phyloP scores from a whole-genome alignment of 1,139 yeast species.

The Yarrowia galli region DNA sequence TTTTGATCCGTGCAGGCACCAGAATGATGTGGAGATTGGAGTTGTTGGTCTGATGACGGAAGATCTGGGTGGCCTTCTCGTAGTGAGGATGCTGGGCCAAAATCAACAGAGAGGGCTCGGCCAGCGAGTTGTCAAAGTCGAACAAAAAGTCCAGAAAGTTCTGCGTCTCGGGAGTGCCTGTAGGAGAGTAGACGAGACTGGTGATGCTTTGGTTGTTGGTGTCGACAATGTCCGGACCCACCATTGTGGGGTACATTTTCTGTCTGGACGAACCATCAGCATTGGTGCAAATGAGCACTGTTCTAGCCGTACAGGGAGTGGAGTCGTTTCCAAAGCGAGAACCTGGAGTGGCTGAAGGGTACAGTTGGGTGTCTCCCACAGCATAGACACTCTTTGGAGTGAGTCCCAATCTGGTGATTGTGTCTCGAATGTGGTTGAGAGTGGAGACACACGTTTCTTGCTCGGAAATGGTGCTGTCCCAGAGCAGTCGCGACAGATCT shows the following conservation, averaged over 20 bases:
- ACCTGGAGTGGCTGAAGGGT: slow-evolving; percentile 21
- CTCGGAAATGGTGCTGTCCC: slow-evolving; percentile 19
- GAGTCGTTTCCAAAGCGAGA: slow-evolving; percentile 20
- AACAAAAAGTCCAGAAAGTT: slow-evolving; percentile 28
- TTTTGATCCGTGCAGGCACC: slow-evolving; percentile 19
- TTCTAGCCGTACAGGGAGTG: slow-evolving; percentile 16
- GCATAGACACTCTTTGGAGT: slow-evolving; percentile 21
- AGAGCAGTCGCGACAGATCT: slow-evolving; percentile 11
- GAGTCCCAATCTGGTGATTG: slow-evolving; percentile 9
- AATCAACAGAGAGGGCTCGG: slow-evolving; percentile 13
- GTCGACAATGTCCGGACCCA: slow-evolving; percentile 1
- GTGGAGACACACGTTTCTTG: slow-evolving; percentile 18
- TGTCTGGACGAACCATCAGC: slow-evolving; percentile 11
- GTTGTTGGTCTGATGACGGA: slow-evolving; percentile 27
- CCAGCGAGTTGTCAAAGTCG: slow-evolving; percentile 18
- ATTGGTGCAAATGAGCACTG: slow-evolving; percentile 18
- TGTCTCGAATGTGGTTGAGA: slow-evolving; percentile 10
- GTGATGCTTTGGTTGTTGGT: neutral
- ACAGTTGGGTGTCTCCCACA: slow-evolving; percentile 19
- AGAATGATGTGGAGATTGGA: slow-evolving; percentile 25
- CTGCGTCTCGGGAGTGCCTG: slow-evolving; percentile 25
- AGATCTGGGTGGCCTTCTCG: slow-evolving; percentile 29
- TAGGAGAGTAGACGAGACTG: neutral
- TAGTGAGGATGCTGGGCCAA: slow-evolving; percentile 26
- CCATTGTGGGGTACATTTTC: slow-evolving; percentile 12